These are phyloP conservation scores for Leishmania lainsoni DNA, from an alignment of 208 protist genomes.

Conservation along the genomic window DNA sequence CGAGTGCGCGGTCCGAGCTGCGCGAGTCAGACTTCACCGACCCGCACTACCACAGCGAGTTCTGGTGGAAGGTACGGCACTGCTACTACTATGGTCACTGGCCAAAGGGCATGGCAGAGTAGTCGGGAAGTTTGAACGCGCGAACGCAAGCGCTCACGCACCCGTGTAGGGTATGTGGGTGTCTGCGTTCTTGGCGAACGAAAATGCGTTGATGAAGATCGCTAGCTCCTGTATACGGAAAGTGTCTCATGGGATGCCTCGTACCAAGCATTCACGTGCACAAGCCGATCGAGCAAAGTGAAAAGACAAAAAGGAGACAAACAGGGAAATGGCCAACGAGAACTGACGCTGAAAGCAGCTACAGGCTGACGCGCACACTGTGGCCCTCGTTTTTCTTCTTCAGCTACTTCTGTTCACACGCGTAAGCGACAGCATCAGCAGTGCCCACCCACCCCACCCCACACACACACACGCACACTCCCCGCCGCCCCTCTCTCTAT, in stretches of 20 bases:
- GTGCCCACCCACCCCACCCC: too few relatives aligned
- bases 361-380: background rate
- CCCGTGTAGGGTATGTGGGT: background rate
- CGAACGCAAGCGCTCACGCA: background rate
- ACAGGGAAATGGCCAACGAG: background rate
- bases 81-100: conserved; percentile 87
- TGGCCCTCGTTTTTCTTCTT: background rate
- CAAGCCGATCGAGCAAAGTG: background rate
- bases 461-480: too few relatives aligned
- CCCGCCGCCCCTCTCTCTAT: background rate
- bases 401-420: background rate
- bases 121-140: conserved; percentile 1
- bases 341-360: background rate
- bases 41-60: conserved; percentile 86
- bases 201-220: background rate
- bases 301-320: background rate
- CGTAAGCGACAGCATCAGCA: background rate
- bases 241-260: background rate
- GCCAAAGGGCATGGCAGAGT: conserved; percentile 85
- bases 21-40: conserved; percentile 89
- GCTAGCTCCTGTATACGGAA: too few relatives aligned
- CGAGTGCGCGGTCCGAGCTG: conserved; percentile 76
- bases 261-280: background rate
- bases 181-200: background rate
- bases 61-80: conserved; percentile 91